Evolutionary conservation across 208 protist genomes (phyloP).

Genomic region (Acanthamoeba sp.): DNA sequence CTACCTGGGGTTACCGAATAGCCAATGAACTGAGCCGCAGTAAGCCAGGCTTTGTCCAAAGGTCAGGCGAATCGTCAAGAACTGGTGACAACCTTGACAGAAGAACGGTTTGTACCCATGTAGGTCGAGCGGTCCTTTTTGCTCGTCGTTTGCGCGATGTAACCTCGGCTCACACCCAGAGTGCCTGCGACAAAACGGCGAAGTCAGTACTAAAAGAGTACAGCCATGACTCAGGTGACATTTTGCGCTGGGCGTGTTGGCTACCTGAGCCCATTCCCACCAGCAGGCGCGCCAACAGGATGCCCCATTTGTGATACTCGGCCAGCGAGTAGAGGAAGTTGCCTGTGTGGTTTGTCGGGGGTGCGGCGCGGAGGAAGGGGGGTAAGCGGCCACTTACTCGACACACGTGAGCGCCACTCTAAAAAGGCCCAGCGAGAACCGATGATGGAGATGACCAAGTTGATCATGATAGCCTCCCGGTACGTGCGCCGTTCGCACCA

Average conservation of each 20-base stretch:
- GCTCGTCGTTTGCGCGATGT: background rate
- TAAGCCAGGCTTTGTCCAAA: background rate
- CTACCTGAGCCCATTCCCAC: background rate
- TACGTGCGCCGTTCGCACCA: background rate
- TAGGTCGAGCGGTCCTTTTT: background rate
- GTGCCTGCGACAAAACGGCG: too few relatives aligned
- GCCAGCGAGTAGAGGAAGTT: too few relatives aligned
- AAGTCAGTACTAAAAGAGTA: too few relatives aligned
- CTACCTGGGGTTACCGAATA: background rate
- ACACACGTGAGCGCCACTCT: background rate
- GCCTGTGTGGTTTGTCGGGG: too few relatives aligned
- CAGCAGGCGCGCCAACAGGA: too few relatives aligned
- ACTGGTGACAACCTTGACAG: too few relatives aligned
- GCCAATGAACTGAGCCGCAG: background rate
- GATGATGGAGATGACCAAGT: background rate
- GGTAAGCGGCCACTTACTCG: background rate
- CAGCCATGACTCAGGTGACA: too few relatives aligned
- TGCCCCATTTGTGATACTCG: too few relatives aligned
- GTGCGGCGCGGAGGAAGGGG: too few relatives aligned
- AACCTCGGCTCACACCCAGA: background rate
- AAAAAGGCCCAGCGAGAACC: background rate
- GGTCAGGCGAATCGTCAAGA: too few relatives aligned
- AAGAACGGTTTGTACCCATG: background rate
- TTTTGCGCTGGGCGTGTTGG: background rate
- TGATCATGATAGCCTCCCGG: background rate